phyloP scores from a whole-genome alignment of 345 rosid genomes.

The Microthlaspi erraticum region DNA sequence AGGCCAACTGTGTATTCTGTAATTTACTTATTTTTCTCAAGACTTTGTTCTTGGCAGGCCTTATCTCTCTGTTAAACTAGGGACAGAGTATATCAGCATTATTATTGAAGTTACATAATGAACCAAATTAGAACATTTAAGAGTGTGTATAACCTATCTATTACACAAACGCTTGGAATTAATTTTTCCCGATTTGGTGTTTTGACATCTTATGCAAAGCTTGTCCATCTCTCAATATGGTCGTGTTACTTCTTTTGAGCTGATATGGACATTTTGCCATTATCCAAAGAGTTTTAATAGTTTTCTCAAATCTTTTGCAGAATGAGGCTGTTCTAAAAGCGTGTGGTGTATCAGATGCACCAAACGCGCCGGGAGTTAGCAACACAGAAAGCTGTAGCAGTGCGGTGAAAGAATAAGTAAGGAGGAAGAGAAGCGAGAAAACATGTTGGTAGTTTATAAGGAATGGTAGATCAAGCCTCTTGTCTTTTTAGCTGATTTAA shows the following conservation, averaged over 20 bases:
- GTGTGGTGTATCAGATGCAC: conserved; percentile 58
- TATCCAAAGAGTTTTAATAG: background rate
- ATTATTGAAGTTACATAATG: background rate
- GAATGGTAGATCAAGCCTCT: conserved; percentile 16
- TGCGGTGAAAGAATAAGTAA: conserved; percentile 33
- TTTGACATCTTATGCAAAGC: background rate
- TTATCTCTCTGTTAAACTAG: conserved; percentile 13
- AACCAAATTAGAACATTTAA: conserved; percentile 1
- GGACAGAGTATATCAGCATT: conserved; percentile 3
- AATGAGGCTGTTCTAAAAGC: conserved; percentile 75
- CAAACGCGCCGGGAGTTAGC: conserved; percentile 36
- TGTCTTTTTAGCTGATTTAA: conserved; percentile 17
- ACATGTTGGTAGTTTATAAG: conserved; percentile 22
- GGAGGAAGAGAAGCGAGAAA: conserved; percentile 22
- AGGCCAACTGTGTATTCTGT: background rate
- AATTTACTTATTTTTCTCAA: background rate
- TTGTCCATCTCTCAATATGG: background rate
- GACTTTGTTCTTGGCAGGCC: conserved; percentile 11
- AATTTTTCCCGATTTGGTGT: background rate
- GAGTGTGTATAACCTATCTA: background rate
- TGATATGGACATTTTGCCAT: background rate
- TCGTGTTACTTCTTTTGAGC: background rate
- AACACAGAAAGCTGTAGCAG: conserved; percentile 34
- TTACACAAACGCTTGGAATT: background rate
- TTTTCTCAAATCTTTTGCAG: conserved; percentile 46